Evolutionary conservation across 768 basidiomycete genomes (phyloP), one percentile per base, ranked within the genome.

Genomic region (Tremella fuciformis): DNA sequence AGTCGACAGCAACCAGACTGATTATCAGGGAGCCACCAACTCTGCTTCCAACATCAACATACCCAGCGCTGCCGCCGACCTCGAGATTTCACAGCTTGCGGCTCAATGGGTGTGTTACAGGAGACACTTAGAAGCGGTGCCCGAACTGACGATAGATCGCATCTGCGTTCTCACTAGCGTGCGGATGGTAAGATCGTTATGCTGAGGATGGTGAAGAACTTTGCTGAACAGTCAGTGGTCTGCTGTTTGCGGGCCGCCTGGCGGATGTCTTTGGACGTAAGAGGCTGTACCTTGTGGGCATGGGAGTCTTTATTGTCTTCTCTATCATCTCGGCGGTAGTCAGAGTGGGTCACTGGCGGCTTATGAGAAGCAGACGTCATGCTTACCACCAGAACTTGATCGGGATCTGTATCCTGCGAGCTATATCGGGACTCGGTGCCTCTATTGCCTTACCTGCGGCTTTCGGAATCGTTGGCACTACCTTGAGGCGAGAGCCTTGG

Each of bases 231-330:
- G 15, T 6, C 29, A 46, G 42, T 46, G 42, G 42, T 46, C 53
- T 70, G 8, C 65, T 70, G 2, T 57, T 70, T 21, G 53, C 68
- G 1, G 68, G 68, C 0, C 54, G 65, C 11, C 18, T 62, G 21
- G 68, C 65, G 19, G 65, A 70, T 52, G 42, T 64, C 16, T 84
- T 86, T 63, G 88, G 89, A 0, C 81, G 88, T 37, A 89, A 88
- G 65, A 80, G 78, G 22, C 80, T 80, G 0, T 92, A 89, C 73
- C 56, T 86, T 7, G 3, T 79, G 2, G 91, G 90, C 1, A 82
- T 84, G 22, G 8, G 77, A 3, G 79, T 82, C 56, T 80, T 86
- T 37, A 71, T 79, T 13, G 78, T 80, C 0, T 86, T 87, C 59
- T 82, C 85, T 0, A 69, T 92, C n/a, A 42, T 67, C n/a, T 61